Evolutionary conservation across 768 basidiomycete species (phyloP), one percentile per base, ranked within the genome.

Genomic region (Boletus rubescentipes): DNA sequence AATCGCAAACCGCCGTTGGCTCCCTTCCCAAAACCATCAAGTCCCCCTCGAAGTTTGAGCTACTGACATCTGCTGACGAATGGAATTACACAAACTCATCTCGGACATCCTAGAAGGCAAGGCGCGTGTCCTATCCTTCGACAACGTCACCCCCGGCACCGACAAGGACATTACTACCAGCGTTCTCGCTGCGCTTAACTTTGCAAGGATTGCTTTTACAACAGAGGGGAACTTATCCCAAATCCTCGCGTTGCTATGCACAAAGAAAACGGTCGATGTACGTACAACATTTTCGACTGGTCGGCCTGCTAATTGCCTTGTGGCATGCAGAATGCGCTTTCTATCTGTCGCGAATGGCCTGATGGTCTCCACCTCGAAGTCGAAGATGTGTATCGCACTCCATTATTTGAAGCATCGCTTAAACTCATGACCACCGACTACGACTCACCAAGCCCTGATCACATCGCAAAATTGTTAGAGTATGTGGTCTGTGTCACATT

Each of bases 161-260:
- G 54, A 59, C 50, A 49, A 52, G 39, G 66, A 46, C 30, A 42
- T 46, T 15, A 75, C 82, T 14, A 72, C 81, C 2, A 80, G 80
- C 53, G 80, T 81, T 12, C 72, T 87, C 21, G 84, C 81, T 5
- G 79, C 80, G 2, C 66, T 87, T 42, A 86, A 87, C 60, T 85
- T 82, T 46, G 78, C 77, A 4, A 74, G 83, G 44, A 58, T 80
- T 11, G 71, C 77, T 20, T 75, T 85, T 21, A 39, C 46, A 14
- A 45, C 42, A 16, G 55, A 53, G 23, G n/a, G 20, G 20, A 46
- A 30, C 42, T 21, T 60, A 20, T 60, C 57, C 20, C 51, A 55
- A 39, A 42, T 56, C n/a, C 29, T 68, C 9, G 15, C 31, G 5
- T 46, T 15, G 20, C 42, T 69, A 9, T 55, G 38, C 39, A 52